These are phyloP conservation scores for Domatiomyces catenatus DNA, from an alignment of 2,329 filamentous ascomycete species.

Conservation along the genomic window DNA sequence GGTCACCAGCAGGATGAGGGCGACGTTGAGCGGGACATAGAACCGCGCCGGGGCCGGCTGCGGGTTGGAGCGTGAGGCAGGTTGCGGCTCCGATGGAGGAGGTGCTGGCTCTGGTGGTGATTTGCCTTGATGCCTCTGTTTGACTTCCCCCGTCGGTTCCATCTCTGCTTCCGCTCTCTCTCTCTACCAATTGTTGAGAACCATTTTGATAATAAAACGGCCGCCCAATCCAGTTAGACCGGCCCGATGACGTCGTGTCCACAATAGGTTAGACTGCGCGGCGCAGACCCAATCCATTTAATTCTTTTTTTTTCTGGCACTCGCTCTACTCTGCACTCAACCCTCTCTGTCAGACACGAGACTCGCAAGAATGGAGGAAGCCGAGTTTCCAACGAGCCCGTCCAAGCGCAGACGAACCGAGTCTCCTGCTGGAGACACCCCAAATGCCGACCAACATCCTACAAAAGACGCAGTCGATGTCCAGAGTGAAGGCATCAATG, in stretches of 20 bases:
- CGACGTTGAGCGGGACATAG: conserved; percentile 54
- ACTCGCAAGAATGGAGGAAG: neutral
- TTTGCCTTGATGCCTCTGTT: conserved; percentile 3
- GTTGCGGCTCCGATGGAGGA: neutral
- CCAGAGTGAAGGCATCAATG: neutral
- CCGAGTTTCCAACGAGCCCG: conserved; percentile 13
- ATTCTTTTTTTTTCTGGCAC: neutral
- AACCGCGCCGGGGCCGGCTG: conserved; percentile 31
- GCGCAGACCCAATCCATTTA: neutral
- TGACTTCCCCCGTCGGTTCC: neutral
- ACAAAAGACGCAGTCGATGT: neutral
- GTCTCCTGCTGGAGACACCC: conserved; percentile 7
- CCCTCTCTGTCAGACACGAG: neutral
- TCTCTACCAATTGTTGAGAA: neutral
- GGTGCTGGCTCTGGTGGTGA: neutral
- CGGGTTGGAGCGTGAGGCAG: conserved; percentile 24
- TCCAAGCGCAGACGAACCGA: conserved; percentile 12
- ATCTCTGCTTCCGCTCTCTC: neutral
- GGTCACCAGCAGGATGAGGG: conserved; percentile 65
- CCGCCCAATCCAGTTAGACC: neutral
- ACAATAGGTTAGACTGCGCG: neutral
- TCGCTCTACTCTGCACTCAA: neutral
- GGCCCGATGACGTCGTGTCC: neutral
- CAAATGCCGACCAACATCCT: neutral
- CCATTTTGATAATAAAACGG: neutral